A percentile compares a stretch with the other conserved stretches of the same genome.
Conservation (phyloP, 345 rosid genomes). For the Garcia nutans region DNA sequence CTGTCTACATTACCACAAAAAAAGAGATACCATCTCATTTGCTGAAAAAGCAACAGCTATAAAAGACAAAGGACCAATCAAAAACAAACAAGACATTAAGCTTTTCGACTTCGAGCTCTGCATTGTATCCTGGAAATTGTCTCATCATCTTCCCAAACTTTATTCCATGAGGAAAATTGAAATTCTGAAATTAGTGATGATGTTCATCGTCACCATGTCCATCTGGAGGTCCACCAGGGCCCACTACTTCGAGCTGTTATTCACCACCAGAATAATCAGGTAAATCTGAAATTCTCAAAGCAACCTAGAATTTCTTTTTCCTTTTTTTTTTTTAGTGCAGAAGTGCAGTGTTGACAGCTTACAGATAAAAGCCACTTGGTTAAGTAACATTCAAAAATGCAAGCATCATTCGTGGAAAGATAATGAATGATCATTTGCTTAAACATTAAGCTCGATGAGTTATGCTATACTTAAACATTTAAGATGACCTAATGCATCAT, state of each 20-base stretch:
- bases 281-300: slow-evolving; percentile 8
- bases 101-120: slow-evolving; percentile 28
- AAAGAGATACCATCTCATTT: slow-evolving; percentile 10
- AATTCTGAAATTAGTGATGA: slow-evolving; percentile 32
- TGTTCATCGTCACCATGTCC: slow-evolving; percentile 61
- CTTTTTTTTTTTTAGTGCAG: not conserved
- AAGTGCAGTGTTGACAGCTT: not conserved
- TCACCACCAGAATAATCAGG: slow-evolving; percentile 16
- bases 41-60: slow-evolving; percentile 38
- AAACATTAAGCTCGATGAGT: not conserved
- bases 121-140: slow-evolving; percentile 36
- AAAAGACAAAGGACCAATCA: slow-evolving; percentile 21
- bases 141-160: slow-evolving; percentile 35
- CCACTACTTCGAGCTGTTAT: slow-evolving; percentile 81
- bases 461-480: not conserved
- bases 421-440: not conserved
- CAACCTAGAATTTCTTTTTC: not conserved
- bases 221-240: slow-evolving; percentile 86
- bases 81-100: slow-evolving; percentile 28
- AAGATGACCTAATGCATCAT: not conserved
- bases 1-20: slow-evolving; percentile 25
- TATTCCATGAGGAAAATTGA: slow-evolving; percentile 16
- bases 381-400: not conserved
- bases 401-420: not conserved
- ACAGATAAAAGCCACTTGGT: not conserved